phyloP scores from a whole-genome alignment of 164 flowering plant species.

The Vitis rupestris region DNA sequence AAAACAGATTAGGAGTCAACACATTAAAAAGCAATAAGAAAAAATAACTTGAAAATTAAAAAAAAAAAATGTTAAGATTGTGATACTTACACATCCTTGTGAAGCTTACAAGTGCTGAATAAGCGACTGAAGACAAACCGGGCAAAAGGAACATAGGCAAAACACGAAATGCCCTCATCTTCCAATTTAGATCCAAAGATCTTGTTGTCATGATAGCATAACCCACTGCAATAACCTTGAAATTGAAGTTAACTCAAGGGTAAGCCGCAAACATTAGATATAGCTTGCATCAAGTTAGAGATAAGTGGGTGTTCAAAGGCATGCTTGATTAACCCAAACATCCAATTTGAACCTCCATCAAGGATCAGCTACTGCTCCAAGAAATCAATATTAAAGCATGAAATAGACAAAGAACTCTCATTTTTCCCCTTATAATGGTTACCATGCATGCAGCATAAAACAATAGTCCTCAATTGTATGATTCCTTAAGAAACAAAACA shows the following conservation, averaged over 20 bases:
- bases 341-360: too few relatives aligned
- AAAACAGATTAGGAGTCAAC: background rate
- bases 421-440: background rate
- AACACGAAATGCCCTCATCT: slow-evolving; percentile 77
- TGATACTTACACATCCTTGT: slow-evolving; percentile 66
- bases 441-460: background rate
- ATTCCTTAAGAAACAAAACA: background rate
- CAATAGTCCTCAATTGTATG: background rate
- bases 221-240: slow-evolving; percentile 76
- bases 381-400: background rate
- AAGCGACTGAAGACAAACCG: slow-evolving; percentile 43
- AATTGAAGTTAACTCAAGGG: background rate
- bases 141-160: slow-evolving; percentile 89
- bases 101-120: slow-evolving; percentile 53
- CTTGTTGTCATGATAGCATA: slow-evolving; percentile 90
- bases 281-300: too few relatives aligned
- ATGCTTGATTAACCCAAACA: too few relatives aligned
- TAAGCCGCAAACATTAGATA: background rate
- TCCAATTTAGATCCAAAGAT: slow-evolving; percentile 72
- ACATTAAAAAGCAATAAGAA: background rate
- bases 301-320: too few relatives aligned
- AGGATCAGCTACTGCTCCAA: background rate
- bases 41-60: background rate
- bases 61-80: background rate
- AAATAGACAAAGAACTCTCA: background rate